Evolutionary conservation across 495 filamentous ascomycete species (phyloP).

Genomic region (Cudoniella acicularis): DNA sequence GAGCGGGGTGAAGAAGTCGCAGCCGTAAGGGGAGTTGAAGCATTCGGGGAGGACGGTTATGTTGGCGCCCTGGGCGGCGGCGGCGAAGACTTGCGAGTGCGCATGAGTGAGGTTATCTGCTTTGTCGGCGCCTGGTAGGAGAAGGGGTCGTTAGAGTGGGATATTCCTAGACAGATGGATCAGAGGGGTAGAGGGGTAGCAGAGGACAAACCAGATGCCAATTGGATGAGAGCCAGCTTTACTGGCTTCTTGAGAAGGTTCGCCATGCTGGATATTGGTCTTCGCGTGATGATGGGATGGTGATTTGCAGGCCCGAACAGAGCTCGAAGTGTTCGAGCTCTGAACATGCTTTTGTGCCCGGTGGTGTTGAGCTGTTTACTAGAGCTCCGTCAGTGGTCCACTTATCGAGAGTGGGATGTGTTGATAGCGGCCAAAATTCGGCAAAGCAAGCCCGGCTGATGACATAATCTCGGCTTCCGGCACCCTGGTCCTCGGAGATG

Average conservation of each 20-base stretch:
- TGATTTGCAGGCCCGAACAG: background rate
- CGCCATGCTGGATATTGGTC: slow-evolving; percentile 33
- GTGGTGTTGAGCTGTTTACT: background rate
- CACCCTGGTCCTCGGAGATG: background rate
- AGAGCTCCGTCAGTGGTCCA: background rate
- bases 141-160: background rate
- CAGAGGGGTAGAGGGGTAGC: no score
- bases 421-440: background rate
- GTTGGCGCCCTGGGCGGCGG: slow-evolving; percentile 67
- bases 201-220: slow-evolving; percentile 56
- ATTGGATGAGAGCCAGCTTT: slow-evolving; percentile 75
- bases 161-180: no score
- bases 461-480: background rate
- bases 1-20: slow-evolving; percentile 66
- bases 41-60: slow-evolving; percentile 78
- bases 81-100: slow-evolving; percentile 77
- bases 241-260: slow-evolving; percentile 63
- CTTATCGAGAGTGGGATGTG: background rate
- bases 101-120: slow-evolving; percentile 76
- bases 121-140: slow-evolving; percentile 68
- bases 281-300: background rate
- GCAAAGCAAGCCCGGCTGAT: background rate
- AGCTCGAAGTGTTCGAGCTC: background rate
- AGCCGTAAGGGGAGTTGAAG: slow-evolving; percentile 97
- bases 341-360: background rate